Base-by-base conservation (phyloP, 192 early-diverging fungal genomes). In the Coemansia sp. region DNA sequence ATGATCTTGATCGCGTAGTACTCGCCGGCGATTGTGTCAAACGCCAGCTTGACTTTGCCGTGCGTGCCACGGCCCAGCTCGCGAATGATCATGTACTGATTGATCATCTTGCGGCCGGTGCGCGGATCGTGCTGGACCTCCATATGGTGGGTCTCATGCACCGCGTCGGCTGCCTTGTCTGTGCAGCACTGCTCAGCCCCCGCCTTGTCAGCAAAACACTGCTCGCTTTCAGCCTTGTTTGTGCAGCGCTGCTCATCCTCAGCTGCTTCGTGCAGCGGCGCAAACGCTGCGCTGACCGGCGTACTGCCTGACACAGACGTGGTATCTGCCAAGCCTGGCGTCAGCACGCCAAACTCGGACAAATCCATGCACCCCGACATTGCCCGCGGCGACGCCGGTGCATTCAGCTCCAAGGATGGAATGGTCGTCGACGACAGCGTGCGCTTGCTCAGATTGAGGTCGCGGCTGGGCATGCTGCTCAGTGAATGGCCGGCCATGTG, bases 51-150 rank as follows among this genome's bases (percentile, higher is more conserved):
- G 44, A 98, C 96, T 78, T 97, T 97, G 38, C 96, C 96, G 62
- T 98, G 94, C 8, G 91, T 90, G 36, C 96, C 96, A 22, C 95
- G 83, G 7, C 96, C 96, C 10, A 98, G 82, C 72, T 96, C 94
- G 51, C 83, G 82, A 8, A 97, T 71, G 9, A 98, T 86, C 83
- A 94, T 89, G 76, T 96, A 98, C 57, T 96, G 86, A 77, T 98
- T 98, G 68, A 98, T 92, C 85, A 92, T 90, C 64, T 98, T 98
- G 74, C 90, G 89, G 15, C 95, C 96, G 1, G 92, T 92, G 42
- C 70, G 75, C 44, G 88, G 86, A 66, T 97, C 93, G 72, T 90
- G 87, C 54, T 91, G 88, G 40, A 93, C 88, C 62, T 87, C 86
- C 71, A 97, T 90, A 40, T 81, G 87, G 54, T 85, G 81, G 2